These are phyloP conservation scores for Zychaea mexicana DNA, from an alignment of 371 early-diverging fungal genomes.

Conservation along the genomic window DNA sequence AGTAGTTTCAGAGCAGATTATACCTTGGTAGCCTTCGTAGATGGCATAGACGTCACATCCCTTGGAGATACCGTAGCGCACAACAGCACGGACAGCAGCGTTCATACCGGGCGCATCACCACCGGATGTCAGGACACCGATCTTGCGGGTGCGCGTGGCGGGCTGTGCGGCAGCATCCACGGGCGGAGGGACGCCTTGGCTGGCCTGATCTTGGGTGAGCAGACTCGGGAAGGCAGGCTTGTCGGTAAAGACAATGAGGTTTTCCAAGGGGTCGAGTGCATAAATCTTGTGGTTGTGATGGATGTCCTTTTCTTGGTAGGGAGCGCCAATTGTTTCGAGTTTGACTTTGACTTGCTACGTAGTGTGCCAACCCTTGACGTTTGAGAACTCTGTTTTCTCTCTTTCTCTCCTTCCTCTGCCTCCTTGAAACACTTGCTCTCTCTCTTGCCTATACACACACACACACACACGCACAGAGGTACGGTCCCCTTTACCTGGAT, in stretches of 20 bases:
- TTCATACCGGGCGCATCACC: constrained; percentile 99
- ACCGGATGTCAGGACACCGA: constrained; percentile 97
- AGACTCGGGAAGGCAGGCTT: constrained; percentile 46
- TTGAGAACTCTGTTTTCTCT: constrained; percentile 1
- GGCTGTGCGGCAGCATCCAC: background rate
- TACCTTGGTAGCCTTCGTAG: constrained; percentile 97
- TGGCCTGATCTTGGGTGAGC: background rate
- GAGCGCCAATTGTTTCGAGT: constrained; percentile 22
- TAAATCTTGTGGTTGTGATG: constrained; percentile 33
- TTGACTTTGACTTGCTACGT: constrained; percentile 40
- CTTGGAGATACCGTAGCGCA: constrained; percentile 86
- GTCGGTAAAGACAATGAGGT: constrained; percentile 70
- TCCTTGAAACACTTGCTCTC: constrained; percentile 43
- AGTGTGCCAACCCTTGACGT: too few relatives aligned
- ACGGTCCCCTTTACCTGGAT: constrained; percentile 37
- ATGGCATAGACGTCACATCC: constrained; percentile 91
- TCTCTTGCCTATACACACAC: too few relatives aligned
- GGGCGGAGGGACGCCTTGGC: too few relatives aligned
- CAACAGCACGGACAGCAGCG: constrained; percentile 93
- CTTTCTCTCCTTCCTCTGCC: constrained; percentile 5
- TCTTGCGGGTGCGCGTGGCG: constrained; percentile 44
- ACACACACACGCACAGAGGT: too few relatives aligned
- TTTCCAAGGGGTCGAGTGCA: constrained; percentile 79
- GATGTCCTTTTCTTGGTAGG: constrained; percentile 29
- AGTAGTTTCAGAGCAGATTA: too few relatives aligned